Percentiles rank a stretch among this genome's conserved stretches.
Conservation (phyloP, 257 asterid species). For the Parsonsia alboflavescens region DNA sequence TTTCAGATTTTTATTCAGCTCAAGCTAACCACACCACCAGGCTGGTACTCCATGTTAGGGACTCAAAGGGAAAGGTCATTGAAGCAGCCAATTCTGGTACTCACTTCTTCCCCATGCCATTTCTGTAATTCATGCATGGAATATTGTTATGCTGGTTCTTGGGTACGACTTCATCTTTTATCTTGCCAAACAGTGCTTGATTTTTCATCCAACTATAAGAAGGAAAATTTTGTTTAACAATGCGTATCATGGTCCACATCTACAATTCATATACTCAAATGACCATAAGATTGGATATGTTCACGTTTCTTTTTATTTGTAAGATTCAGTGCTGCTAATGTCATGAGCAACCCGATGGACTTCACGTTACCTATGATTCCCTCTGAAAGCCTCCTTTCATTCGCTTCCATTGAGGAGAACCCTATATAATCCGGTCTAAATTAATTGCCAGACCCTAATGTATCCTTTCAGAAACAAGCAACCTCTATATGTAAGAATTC, state of each 20-base stretch:
- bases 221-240: background rate
- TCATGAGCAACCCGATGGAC: background rate
- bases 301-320: background rate
- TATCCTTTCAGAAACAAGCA: background rate
- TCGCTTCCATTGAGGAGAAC: background rate
- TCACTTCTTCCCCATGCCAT: background rate
- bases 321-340: background rate
- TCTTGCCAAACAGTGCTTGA: background rate
- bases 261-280: background rate
- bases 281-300: background rate
- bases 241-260: background rate
- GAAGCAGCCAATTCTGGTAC: conserved; percentile 52
- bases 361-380: background rate
- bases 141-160: background rate
- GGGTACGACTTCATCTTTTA: background rate
- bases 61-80: conserved; percentile 33
- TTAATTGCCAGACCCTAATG: background rate
- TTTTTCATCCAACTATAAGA: background rate
- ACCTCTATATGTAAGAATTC: background rate
- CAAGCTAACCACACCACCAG: conserved; percentile 28
- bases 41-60: conserved; percentile 31
- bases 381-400: background rate
- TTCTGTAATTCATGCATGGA: background rate
- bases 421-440: background rate
- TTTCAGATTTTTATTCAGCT: conserved; percentile 32